A percentile compares a stretch with the other conserved stretches of the same genome.
These are phyloP conservation scores for Aspergillus indologenus DNA, from an alignment of 495 filamentous ascomycete species.

Conservation along the genomic window DNA sequence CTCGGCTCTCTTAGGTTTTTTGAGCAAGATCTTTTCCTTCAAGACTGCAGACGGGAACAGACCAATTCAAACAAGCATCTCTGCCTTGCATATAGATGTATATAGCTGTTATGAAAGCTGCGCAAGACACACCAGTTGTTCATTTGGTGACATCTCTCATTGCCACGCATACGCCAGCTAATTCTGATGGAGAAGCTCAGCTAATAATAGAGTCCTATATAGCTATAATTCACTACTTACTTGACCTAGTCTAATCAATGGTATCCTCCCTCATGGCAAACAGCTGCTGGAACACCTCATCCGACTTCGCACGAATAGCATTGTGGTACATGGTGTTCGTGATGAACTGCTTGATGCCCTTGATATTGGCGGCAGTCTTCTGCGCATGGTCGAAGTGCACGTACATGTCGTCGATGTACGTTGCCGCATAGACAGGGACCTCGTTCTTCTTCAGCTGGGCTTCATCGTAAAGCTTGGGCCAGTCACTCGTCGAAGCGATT, in stretches of 20 bases:
- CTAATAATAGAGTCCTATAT: background rate
- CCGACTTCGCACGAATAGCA: constrained; percentile 65
- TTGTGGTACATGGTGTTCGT: constrained; percentile 88
- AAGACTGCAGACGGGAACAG: background rate
- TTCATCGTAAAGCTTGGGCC: constrained; percentile 75
- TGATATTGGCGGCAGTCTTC: constrained; percentile 72
- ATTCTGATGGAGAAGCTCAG: background rate
- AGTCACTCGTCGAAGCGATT: constrained; percentile 62
- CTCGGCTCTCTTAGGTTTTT: constrained; percentile 23
- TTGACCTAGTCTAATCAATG: constrained; percentile 52
- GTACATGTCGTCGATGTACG: constrained; percentile 93
- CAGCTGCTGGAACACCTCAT: constrained; percentile 68
- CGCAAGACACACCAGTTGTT: no score
- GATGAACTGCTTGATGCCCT: constrained; percentile 72
- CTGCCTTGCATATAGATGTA: background rate
- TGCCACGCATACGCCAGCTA: background rate
- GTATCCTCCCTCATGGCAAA: constrained; percentile 71
- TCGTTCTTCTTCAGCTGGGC: constrained; percentile 69
- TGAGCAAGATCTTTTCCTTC: constrained; percentile 10
- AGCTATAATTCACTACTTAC: background rate
- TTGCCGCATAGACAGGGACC: constrained; percentile 84
- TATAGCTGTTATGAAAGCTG: background rate
- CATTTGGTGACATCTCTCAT: background rate
- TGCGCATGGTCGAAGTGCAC: constrained; percentile 72
- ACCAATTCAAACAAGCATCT: background rate